These are phyloP conservation scores for Aspergillus steynii DNA, from an alignment of 495 filamentous ascomycete species.

Conservation along the genomic window DNA sequence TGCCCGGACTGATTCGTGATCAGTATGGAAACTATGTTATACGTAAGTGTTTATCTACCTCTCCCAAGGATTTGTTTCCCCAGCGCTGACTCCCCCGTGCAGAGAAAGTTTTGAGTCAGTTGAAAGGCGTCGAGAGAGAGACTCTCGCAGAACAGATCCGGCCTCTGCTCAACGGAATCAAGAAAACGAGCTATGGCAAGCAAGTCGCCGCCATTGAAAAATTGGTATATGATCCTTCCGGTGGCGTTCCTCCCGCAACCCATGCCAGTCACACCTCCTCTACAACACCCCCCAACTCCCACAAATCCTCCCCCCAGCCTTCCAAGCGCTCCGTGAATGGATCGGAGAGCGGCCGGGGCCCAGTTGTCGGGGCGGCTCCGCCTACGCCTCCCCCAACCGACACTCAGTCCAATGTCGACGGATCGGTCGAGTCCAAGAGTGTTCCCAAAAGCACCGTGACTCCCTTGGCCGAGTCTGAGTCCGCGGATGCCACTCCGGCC, in stretches of 20 bases:
- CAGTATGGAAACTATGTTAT: conserved; percentile 97
- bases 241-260: conserved; percentile 18
- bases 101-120: conserved; percentile 78
- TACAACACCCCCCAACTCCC: conserved; percentile 46
- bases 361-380: conserved; percentile 40
- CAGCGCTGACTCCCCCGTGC: conserved; percentile 18
- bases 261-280: conserved; percentile 25
- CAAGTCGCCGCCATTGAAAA: conserved; percentile 75
- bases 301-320: conserved; percentile 49
- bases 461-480: conserved; percentile 34
- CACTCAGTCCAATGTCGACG: conserved; percentile 34
- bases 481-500: conserved; percentile 31
- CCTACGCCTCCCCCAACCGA: conserved; percentile 49
- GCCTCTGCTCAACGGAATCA: conserved; percentile 69
- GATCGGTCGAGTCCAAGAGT: conserved; percentile 32
- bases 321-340: conserved; percentile 37
- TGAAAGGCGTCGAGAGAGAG: conserved; percentile 64
- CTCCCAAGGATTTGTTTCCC: background rate
- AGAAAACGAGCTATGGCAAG: conserved; percentile 73
- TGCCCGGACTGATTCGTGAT: conserved; percentile 82
- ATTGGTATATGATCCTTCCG: conserved; percentile 48
- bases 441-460: conserved; percentile 38
- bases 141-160: conserved; percentile 71
- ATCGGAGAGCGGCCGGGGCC: conserved; percentile 29
- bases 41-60: conserved; percentile 61